Conservation (phyloP, 805 yeast species). For the Kazachstania taianensis region DNA sequence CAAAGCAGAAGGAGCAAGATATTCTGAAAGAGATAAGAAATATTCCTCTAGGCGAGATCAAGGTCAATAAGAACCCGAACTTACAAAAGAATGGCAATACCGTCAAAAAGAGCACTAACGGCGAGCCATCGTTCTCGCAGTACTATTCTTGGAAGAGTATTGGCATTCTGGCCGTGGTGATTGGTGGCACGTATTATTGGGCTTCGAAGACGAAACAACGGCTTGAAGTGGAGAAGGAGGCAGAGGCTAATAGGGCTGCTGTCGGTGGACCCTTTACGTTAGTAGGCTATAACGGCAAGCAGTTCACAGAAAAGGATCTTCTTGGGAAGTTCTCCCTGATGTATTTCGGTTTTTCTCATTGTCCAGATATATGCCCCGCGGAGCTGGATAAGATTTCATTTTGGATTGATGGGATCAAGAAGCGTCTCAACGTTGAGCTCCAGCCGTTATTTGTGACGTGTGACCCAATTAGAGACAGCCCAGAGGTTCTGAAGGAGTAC, state of each 20-base stretch:
- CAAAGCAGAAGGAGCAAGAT: neutral
- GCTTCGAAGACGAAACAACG: slow-evolving; percentile 68
- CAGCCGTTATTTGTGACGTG: slow-evolving; percentile 91
- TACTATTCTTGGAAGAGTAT: slow-evolving; percentile 81
- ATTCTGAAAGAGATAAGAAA: slow-evolving; percentile 3
- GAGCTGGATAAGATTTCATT: slow-evolving; percentile 83
- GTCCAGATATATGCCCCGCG: slow-evolving; percentile 98
- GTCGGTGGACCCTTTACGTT: slow-evolving; percentile 72
- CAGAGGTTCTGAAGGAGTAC: slow-evolving; percentile 72
- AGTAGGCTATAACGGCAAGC: slow-evolving; percentile 56
- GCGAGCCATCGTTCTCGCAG: too few species aligned
- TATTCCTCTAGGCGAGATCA: slow-evolving; percentile 4
- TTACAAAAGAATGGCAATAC: neutral
- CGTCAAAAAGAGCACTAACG: too few species aligned
- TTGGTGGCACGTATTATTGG: slow-evolving; percentile 59
- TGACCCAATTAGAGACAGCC: slow-evolving; percentile 90
- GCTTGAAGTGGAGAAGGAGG: slow-evolving; percentile 63
- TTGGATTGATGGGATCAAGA: slow-evolving; percentile 51
- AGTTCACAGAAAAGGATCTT: slow-evolving; percentile 68
- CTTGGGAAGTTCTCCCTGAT: slow-evolving; percentile 69
- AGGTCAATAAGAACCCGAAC: slow-evolving; percentile 1
- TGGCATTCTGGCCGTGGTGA: slow-evolving; percentile 48
- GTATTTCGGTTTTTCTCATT: slow-evolving; percentile 91
- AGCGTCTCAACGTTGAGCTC: slow-evolving; percentile 38
- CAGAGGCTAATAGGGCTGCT: slow-evolving; percentile 76